Evolutionary conservation across 1,284 basidiomycete species (phyloP), one percentile per base, ranked within the genome.

Genomic region (Pascua sp.): DNA sequence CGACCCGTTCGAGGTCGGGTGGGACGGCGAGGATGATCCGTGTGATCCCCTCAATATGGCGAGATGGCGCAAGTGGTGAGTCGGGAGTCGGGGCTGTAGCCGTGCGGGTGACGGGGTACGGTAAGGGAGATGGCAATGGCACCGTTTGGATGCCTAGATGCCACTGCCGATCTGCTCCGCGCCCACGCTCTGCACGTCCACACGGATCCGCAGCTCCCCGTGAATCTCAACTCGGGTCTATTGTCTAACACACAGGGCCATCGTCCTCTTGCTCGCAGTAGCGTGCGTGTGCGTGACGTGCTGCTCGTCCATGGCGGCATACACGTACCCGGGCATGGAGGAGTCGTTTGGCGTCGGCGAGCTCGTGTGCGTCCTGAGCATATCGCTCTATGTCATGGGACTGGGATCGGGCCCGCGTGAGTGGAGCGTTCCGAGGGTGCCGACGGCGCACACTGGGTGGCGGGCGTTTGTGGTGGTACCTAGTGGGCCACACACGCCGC

Each of bases 291-390:
- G 86, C 65, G 86, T 85, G 11, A 86, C 88, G 0, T 88, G 84
- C 69, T 82, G 85, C 16, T 89, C 86, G 0, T 87, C 85, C 5
- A 82, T 88, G 77, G 86, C 87, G 4, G 79, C 83, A 0, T 85
- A 85, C 60, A 85, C 88, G 0, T 88, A 90, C 69, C 68, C 70
- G 0, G 85, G 83, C 0, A 78, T 88, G 46, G 79, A 84, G 42
- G 60, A 67, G 16, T 82, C 86, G 10, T 88, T 90, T 60, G 75
- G 80, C 55, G 81, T 89, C 39, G 79, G 82, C 2, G 79, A 80
- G 38, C 82, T 84, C 60, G 85, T 90, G 61, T 86, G 90, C 2
- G 85, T 89, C 73, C 81, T 91, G 11, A 81, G 82, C 4, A 80
- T 91, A 42, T 87, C 85, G 55, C 69, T 91, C 7, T 92, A 86